Conservation (phyloP, 768 basidiomycete genomes). For the Hygrophorus russula region DNA sequence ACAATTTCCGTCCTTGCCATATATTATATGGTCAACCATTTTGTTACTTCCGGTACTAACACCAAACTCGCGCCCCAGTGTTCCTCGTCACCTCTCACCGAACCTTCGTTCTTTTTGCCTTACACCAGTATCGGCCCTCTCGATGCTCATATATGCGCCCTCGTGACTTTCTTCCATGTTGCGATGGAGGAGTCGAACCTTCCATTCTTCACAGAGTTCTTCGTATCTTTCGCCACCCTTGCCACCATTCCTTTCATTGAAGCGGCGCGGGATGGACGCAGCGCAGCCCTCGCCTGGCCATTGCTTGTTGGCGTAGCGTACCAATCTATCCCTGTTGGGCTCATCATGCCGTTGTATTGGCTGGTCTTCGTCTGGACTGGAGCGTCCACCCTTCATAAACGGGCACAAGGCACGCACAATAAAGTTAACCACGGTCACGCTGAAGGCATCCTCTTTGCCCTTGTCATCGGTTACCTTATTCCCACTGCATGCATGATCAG, state of each 20-base stretch:
- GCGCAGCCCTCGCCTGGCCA: slow-evolving; percentile 27
- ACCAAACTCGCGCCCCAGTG: slow-evolving; percentile 23
- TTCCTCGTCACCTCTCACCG: slow-evolving; percentile 8
- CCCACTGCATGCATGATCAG: slow-evolving; percentile 35
- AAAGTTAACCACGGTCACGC: slow-evolving; percentile 33
- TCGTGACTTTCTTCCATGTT: slow-evolving; percentile 38
- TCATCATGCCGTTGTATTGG: slow-evolving; percentile 37
- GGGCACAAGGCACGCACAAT: slow-evolving; percentile 6
- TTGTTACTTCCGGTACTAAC: slow-evolving; percentile 18
- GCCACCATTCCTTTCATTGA: slow-evolving; percentile 34
- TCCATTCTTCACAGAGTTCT: slow-evolving; percentile 26
- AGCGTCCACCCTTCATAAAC: slow-evolving; percentile 14
- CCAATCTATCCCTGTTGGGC: slow-evolving; percentile 32
- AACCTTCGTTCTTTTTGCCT: slow-evolving; percentile 22
- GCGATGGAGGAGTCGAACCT: slow-evolving; percentile 20
- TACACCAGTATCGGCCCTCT: slow-evolving; percentile 26
- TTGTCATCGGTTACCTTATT: slow-evolving; percentile 32
- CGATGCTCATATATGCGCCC: slow-evolving; percentile 29
- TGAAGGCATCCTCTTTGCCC: slow-evolving; percentile 40
- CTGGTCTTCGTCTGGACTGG: slow-evolving; percentile 31
- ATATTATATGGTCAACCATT: slow-evolving; percentile 24
- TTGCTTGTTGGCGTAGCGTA: slow-evolving; percentile 27
- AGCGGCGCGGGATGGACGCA: slow-evolving; percentile 26
- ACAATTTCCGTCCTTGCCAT: slow-evolving; percentile 22
- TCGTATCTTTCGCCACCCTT: slow-evolving; percentile 23